Evolutionary conservation across 2,329 filamentous ascomycete species (phyloP), one percentile per base, ranked within the genome.

Genomic region (Colletotrichum lindemuthianum): DNA sequence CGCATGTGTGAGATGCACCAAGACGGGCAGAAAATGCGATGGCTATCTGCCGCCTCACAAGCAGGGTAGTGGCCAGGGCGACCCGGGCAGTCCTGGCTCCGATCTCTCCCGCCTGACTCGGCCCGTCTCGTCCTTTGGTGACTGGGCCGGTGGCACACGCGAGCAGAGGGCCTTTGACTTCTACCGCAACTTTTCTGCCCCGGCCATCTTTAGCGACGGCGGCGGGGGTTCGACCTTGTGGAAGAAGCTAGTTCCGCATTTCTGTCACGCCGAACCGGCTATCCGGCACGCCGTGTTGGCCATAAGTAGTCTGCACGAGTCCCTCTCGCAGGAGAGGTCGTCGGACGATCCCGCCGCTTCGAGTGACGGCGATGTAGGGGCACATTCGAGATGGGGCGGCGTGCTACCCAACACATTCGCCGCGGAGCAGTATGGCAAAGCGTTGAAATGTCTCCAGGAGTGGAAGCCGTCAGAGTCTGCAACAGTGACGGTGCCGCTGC

Each of bases 1-100:
- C 1, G 75, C 72, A 43, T 88, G 86, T 68, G 72, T 79, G 40
- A 81, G 83, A 60, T 88, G 85, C 69, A 79, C 78, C 39, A 83
- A 81, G 60, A 86, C 85, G 3, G 84, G 85, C 11, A 79, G 85
- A 56, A 81, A 79, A 68, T 88, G 85, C 69, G 85, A 88, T 70
- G 86, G 86, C 63, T 87, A 88, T 60, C 69, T 74, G 9, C 66
- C 70, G 37, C 68, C 63, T 70, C 52, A 67, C 70, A 16, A 24
- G 16, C 16, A 58, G 70, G 72, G 9, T 53, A 63, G 32, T 40
- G 66, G 40, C 36, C 47, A 37, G 12, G 52, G 10, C 55, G 1
- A 61, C 68, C 3, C 63, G 67, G 24, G 65, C 63, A 40, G 32
- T 39, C 33, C 59, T 60, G 41, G 47, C 51, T 12, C 34, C 68